phyloP scores from a whole-genome alignment of 2,329 filamentous ascomycete species.

The Aspergillus fumigatus region DNA sequence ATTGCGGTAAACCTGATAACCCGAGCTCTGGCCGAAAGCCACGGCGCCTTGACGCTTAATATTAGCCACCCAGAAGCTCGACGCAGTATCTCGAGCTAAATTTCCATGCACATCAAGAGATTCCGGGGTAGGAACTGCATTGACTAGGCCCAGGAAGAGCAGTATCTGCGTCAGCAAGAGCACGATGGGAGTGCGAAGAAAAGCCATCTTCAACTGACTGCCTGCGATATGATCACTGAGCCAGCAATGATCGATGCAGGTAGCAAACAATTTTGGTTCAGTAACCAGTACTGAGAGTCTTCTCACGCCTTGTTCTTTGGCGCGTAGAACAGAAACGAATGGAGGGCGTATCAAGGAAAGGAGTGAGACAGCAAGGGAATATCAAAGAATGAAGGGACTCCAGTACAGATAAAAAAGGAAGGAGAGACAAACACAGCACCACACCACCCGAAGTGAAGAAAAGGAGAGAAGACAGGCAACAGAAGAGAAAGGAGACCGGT shows the following conservation, averaged over 20 bases:
- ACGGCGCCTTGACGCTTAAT: slow-evolving; percentile 66
- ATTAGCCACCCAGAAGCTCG: slow-evolving; percentile 66
- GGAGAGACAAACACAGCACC: background rate
- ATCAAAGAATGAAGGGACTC: background rate
- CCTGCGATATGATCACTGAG: slow-evolving; percentile 17
- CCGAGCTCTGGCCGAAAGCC: slow-evolving; percentile 53
- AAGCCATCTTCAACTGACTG: slow-evolving; percentile 21
- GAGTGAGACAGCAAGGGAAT: background rate
- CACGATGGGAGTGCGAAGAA: slow-evolving; percentile 21
- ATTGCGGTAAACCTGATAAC: slow-evolving; percentile 72
- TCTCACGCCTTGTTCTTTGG: background rate
- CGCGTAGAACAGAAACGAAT: slow-evolving; percentile 1
- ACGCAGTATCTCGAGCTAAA: slow-evolving; percentile 19
- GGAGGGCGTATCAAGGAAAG: background rate
- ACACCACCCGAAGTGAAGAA: background rate
- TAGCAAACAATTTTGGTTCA: slow-evolving; percentile 17
- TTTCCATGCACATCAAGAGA: slow-evolving; percentile 12
- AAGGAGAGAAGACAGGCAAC: slow-evolving; percentile 1
- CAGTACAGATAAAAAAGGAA: background rate
- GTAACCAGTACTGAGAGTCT: slow-evolving; percentile 23
- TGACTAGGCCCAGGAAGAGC: slow-evolving; percentile 28
- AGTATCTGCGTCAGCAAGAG: slow-evolving; percentile 28
- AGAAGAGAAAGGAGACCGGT: slow-evolving; percentile 6
- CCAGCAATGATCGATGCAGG: slow-evolving; percentile 24
- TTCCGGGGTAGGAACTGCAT: slow-evolving; percentile 28